These are phyloP conservation scores for Boletus rex-veris DNA, from an alignment of 768 basidiomycete genomes.

Conservation along the genomic window DNA sequence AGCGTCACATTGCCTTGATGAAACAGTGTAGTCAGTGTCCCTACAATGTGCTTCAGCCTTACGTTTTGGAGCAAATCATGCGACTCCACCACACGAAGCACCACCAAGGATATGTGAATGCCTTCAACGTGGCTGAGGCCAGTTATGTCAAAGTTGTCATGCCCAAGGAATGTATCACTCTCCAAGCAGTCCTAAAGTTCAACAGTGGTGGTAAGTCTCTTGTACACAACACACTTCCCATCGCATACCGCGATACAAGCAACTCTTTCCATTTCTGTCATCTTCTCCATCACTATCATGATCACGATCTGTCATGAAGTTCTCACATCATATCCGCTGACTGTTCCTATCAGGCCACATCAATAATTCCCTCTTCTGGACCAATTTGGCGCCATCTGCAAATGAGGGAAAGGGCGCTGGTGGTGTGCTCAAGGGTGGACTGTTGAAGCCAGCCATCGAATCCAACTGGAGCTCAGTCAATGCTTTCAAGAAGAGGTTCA, in stretches of 20 bases:
- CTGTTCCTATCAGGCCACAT: conserved; percentile 60
- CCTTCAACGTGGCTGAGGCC: conserved; percentile 85
- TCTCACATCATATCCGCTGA: neutral
- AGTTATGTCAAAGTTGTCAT: conserved; percentile 62
- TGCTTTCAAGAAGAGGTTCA: conserved; percentile 74
- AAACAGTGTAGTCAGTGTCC: no score
- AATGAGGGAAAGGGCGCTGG: conserved; percentile 54
- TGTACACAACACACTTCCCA: no score
- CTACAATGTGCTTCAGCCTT: conserved; percentile 92
- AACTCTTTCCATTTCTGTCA: neutral
- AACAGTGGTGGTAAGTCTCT: conserved; percentile 81
- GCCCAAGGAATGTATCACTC: conserved; percentile 78
- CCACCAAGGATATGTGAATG: conserved; percentile 92
- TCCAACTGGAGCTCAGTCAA: conserved; percentile 68
- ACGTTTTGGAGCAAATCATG: conserved; percentile 91
- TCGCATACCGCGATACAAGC: no score
- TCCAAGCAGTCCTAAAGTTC: conserved; percentile 91
- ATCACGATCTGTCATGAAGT: conserved; percentile 1
- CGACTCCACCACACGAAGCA: conserved; percentile 92
- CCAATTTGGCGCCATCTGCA: conserved; percentile 73
- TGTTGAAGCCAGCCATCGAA: conserved; percentile 63
- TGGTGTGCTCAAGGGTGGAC: conserved; percentile 56
- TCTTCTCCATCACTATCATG: neutral
- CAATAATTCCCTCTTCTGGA: conserved; percentile 97
- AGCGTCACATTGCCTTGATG: no score